phyloP scores from a whole-genome alignment of 2,329 filamentous ascomycete species.

The Emericellopsis cladophorae region DNA sequence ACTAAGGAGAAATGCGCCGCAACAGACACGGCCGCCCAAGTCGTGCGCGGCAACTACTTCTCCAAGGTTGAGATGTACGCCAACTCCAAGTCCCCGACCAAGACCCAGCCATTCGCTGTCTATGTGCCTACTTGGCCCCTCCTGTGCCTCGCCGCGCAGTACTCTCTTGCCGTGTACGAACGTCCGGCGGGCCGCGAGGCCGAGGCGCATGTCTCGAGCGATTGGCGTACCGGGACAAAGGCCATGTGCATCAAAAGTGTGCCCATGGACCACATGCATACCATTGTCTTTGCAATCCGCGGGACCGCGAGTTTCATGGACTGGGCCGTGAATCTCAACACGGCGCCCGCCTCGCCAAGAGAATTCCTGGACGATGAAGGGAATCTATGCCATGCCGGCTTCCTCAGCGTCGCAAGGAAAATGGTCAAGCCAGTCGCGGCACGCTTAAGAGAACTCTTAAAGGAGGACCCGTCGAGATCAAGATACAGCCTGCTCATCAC shows the following conservation, averaged over 20 bases:
- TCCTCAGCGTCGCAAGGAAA: conserved; percentile 60
- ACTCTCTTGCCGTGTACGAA: conserved; percentile 63
- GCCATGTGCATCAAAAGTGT: conserved; percentile 78
- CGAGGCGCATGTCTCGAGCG: conserved; percentile 56
- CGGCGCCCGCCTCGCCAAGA: conserved; percentile 49
- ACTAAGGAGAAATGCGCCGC: background rate
- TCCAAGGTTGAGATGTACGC: conserved; percentile 67
- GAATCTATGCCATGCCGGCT: conserved; percentile 73
- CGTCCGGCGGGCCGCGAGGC: conserved; percentile 48
- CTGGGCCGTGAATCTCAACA: conserved; percentile 74
- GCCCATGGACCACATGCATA: conserved; percentile 63
- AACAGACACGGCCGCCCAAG: conserved; percentile 2
- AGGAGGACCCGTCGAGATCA: conserved; percentile 56
- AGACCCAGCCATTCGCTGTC: conserved; percentile 55
- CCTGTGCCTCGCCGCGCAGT: conserved; percentile 65
- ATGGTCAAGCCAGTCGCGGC: conserved; percentile 65
- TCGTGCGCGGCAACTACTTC: conserved; percentile 45
- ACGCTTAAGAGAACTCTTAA: conserved; percentile 54
- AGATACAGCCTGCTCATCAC: conserved; percentile 67
- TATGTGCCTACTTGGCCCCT: conserved; percentile 67
- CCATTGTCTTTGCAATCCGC: conserved; percentile 73
- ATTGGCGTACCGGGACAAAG: conserved; percentile 65
- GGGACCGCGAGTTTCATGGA: conserved; percentile 73
- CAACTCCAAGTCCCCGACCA: conserved; percentile 60
- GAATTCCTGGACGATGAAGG: conserved; percentile 66